Evolutionary conservation across 129 eudicot genomes (phyloP).

Genomic region (Flaveria linearis): DNA sequence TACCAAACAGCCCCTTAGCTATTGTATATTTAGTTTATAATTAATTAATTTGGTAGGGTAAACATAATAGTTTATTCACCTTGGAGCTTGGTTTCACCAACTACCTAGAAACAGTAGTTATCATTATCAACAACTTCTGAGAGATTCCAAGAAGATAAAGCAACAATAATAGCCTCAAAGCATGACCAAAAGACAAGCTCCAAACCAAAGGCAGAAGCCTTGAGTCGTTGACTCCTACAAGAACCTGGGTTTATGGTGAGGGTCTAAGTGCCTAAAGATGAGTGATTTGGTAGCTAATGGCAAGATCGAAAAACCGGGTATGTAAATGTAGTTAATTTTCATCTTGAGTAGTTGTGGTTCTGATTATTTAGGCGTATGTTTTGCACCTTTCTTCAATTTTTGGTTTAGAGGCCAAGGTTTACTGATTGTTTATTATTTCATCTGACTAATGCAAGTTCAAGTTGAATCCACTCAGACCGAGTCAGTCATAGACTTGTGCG

Average conservation of each 20-base stretch:
- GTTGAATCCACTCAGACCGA: background rate
- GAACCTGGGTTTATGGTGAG: background rate
- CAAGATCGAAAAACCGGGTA: background rate
- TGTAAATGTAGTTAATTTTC: background rate
- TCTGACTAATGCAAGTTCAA: background rate
- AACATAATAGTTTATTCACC: background rate
- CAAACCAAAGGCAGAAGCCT: background rate
- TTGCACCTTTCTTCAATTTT: background rate
- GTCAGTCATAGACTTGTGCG: background rate
- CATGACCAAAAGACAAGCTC: background rate
- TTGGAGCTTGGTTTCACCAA: conserved; percentile 4
- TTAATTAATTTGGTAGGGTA: background rate
- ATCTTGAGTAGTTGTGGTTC: background rate
- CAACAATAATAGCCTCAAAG: background rate
- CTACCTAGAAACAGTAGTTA: background rate
- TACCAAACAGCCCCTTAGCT: background rate
- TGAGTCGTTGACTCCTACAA: background rate
- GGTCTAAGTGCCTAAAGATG: background rate
- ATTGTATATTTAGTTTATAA: background rate
- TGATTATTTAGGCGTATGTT: background rate
- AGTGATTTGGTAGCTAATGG: background rate
- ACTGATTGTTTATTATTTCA: background rate
- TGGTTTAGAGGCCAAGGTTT: background rate
- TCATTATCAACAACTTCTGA: background rate
- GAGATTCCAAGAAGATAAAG: background rate